A percentile compares a stretch with the other conserved stretches of the same genome.
Conservation (phyloP, 495 filamentous ascomycete genomes). For the Penicillium pulvis region DNA sequence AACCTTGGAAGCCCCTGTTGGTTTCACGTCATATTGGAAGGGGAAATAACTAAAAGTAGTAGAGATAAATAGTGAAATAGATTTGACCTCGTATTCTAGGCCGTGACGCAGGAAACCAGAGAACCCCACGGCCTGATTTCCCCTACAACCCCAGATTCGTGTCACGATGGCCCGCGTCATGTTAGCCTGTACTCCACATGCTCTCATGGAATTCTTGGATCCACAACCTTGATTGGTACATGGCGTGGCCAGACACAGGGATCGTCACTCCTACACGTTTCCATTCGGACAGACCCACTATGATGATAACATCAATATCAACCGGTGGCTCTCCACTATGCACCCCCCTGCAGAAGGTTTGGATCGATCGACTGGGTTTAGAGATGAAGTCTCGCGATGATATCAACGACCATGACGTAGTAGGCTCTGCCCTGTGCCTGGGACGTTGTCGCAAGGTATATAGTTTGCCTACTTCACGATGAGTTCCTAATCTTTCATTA, state of each 20-base stretch:
- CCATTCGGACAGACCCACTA: constrained; percentile 19
- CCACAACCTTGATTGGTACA: constrained; percentile 16
- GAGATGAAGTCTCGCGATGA: constrained; percentile 16
- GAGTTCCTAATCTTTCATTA: constrained; percentile 2
- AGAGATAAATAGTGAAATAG: not conserved
- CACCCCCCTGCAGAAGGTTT: constrained; percentile 19
- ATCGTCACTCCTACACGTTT: constrained; percentile 14
- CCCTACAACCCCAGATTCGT: not conserved
- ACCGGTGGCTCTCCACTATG: constrained; percentile 17
- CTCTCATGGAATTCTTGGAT: constrained; percentile 12
- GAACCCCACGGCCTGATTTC: not conserved
- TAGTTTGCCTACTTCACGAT: constrained; percentile 9
- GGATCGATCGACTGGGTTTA: constrained; percentile 18
- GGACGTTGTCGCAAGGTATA: constrained; percentile 10
- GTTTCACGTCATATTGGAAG: not conserved
- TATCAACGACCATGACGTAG: constrained; percentile 32
- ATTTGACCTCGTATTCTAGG: not conserved
- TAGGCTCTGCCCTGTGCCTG: constrained; percentile 16
- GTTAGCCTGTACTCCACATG: constrained; percentile 17
- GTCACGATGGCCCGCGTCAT: constrained; percentile 18
- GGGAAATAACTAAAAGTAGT: not conserved
- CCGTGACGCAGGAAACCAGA: not conserved
- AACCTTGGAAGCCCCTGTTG: not conserved
- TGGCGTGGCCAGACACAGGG: constrained; percentile 5
- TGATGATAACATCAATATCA: constrained; percentile 16